Evolutionary conservation across 352 stramenopile species (phyloP), one percentile per base, ranked within the genome.

Genomic region (Phytopythium mirpurense): DNA sequence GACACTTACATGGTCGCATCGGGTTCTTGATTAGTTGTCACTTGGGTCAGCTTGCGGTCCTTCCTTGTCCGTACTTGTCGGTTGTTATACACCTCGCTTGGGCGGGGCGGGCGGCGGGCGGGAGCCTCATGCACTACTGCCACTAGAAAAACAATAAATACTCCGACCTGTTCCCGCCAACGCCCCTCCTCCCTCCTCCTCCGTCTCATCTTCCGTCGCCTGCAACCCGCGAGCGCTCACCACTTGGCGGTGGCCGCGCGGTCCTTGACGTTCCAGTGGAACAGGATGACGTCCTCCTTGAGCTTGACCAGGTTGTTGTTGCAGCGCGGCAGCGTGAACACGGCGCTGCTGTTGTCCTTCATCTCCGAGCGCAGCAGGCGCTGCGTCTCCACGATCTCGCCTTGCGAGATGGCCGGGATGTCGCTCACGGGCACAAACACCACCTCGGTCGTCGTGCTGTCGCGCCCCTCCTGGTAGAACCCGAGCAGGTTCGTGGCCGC

Each of bases 281-380:
- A 93, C 27, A 93, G 69, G 37, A 93, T 88, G 26, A 90, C 83
- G 36, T 93, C 81, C 56, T 93, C 83, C 63, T 90, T 90, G 36
- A 93, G 68, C 60, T 93, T 90, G 42, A 86, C 75, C 37, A 93
- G 62, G 60, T 90, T 78, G 49, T 93, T 93, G 63, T 82, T 88
- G 70, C 78, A 90, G 15, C 74, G 64, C 40, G 71, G 64, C 26
- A 93, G 56, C 15, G 76, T 89, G 67, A 87, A 74, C 27, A 93
- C 78, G 1, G 78, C 78, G 37, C 57, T 70, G 55, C 76, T 90
- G 60, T 83, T 86, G 37, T 76, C 67, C 58, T 90, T 90, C 41
- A 90, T 72, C 61, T 89, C 83, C 0, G 60, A 78, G 31, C 76
- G 70, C 19, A 90, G 63, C 26, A 90, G 54, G 8, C 72, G 75